These are phyloP conservation scores for Butyriboletus loyo DNA, from an alignment of 768 basidiomycete genomes.

Conservation along the genomic window DNA sequence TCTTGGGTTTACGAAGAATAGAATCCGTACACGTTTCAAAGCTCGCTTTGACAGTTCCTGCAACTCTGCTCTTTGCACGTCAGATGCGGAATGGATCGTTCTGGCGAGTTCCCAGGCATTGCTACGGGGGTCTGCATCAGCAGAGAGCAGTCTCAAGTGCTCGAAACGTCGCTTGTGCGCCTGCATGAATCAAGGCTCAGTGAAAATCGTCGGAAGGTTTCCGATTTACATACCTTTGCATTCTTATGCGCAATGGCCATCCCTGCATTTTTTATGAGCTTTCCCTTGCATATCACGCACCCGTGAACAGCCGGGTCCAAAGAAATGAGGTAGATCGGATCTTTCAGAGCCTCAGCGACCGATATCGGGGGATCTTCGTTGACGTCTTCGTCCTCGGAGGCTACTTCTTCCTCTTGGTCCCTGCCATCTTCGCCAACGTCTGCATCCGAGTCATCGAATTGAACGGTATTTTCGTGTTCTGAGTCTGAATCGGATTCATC, in stretches of 20 bases:
- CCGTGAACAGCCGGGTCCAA: conserved; percentile 52
- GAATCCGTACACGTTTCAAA: conserved; percentile 53
- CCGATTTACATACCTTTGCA: conserved; percentile 55
- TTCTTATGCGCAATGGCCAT: conserved; percentile 57
- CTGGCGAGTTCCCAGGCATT: conserved; percentile 47
- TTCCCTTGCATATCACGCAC: conserved; percentile 72
- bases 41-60: conserved; percentile 53
- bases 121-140: conserved; percentile 37
- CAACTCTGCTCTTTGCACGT: conserved; percentile 1
- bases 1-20: background rate
- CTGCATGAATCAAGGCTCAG: conserved; percentile 33
- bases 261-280: conserved; percentile 56
- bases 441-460: conserved; percentile 26
- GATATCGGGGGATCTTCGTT: conserved; percentile 45
- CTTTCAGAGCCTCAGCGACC: conserved; percentile 55
- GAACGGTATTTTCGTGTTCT: conserved; percentile 32
- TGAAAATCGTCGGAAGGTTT: background rate
- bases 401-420: conserved; percentile 27
- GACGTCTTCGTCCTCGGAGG: conserved; percentile 22
- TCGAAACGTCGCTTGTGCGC: conserved; percentile 61
- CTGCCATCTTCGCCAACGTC: conserved; percentile 19
- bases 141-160: conserved; percentile 45
- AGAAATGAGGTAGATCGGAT: conserved; percentile 62
- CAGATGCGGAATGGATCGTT: conserved; percentile 5
- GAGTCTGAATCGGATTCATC: conserved; percentile 59